Evolutionary conservation across 305 asterid genomes (phyloP), one percentile per base, ranked within the genome.

Genomic region (Ilex paraguariensis): DNA sequence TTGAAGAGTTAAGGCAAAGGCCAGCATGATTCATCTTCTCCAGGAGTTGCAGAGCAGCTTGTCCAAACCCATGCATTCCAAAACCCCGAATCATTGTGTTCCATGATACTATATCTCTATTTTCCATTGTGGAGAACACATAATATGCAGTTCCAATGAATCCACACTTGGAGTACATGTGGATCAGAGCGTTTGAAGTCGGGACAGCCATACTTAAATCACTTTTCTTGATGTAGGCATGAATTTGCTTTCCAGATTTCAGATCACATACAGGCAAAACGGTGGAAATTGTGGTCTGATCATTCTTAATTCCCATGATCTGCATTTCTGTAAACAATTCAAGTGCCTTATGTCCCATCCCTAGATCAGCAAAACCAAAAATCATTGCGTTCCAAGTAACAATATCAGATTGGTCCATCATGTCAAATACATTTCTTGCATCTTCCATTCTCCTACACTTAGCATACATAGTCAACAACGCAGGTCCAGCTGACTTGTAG

Each of bases 351-450:
- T 66, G 51, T 33, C 16, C 66, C 61, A 55, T 70, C 65, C 77
- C 77, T 51, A 61, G 61, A 40, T 67, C 62, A 14, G 70, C 63
- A 56, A 69, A 72, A 61, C 81, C 84, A 60, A 52, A 67, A 72
- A 79, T 75, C 77, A 73, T 72, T 17, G 81, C 78, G 59, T 79
- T 79, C 84, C 84, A 75, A 10, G 73, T 42, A 40, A 75, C 81
- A 31, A 69, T 57, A 17, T 79, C 84, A 10, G 45, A 49, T 45
- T 54, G 69, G 65, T 79, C 79, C 81, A 79, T 70, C 66, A 79
- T 51, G 42, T 62, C 64, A 61, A 70, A 79, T 21, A 75, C 76
- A 61, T 57, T 55, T 53, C 57, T 45, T 55, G 78, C 77, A 14
- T 67, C 66, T 21, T 36, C 64, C 42, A 65, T 64, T 60, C 78